Evolutionary conservation across 331 rosid species (phyloP), one percentile per base, ranked within the genome.

Genomic region (Cucumis variabilis): DNA sequence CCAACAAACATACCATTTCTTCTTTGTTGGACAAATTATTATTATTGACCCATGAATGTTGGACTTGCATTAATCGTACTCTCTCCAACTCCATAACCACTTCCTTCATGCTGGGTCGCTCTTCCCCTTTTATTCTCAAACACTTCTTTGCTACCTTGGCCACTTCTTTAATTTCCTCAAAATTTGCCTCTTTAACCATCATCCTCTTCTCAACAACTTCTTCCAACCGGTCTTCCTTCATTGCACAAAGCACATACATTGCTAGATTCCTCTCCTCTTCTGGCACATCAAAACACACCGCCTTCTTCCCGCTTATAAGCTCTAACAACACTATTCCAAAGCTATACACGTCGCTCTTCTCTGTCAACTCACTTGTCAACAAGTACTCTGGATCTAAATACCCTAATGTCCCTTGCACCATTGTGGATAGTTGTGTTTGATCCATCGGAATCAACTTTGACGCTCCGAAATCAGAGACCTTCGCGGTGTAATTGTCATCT

Each of bases 321-420:
- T 58, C 65, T 58, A 58, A 58, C 65, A 58, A 58, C 65, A 58
- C 65, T 58, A 58, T 58, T 58, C 65, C 65, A 58, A 58, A 58
- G 23, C 65, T 58, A 58, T 58, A 58, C 2, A 58, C 65, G 17
- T 58, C 65, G 23, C 65, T 58, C 65, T 58, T 58, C 23, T 58
- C 65, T 0, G 21, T 58, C 21, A 58, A 58, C 65, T 58, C 65
- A 1, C 65, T 17, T 17, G 65, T 58, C 23, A 58, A 58, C 23
- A 58, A 58, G 65, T 58, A 58, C 53, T 48, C 13, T 2, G 53
- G 53, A 11, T 48, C 53, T 16, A 88, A 66, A 53, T 88, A 63
- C 9, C 85, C 90, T 0, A 88, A 73, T 13, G 90, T 88, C 17
- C 90, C 88, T 85, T 85, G 88, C 50, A 85, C 88, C 88, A 77